These are phyloP conservation scores for Arthrobotrys megalospora DNA, from an alignment of 2,329 filamentous ascomycete species.

Conservation along the genomic window DNA sequence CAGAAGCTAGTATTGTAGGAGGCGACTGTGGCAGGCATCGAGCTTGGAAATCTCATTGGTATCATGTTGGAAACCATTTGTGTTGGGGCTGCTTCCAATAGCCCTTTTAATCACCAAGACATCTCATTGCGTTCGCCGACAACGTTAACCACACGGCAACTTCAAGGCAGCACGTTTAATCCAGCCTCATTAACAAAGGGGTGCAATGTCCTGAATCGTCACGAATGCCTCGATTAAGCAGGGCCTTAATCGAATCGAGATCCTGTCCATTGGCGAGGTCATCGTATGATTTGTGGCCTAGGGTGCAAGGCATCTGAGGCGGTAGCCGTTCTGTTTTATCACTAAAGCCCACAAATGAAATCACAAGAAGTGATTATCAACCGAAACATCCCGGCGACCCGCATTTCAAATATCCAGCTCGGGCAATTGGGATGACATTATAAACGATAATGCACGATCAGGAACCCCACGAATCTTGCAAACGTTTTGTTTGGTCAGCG, in stretches of 20 bases:
- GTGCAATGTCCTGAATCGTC: conserved; percentile 45
- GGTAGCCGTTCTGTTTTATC: conserved; percentile 32
- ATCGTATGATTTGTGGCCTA: conserved; percentile 39
- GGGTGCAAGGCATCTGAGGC: conserved; percentile 48
- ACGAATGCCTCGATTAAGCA: conserved; percentile 46
- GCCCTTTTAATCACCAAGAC: conserved; percentile 31
- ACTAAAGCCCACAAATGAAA: conserved; percentile 45
- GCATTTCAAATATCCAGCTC: conserved; percentile 40
- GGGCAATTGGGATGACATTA: conserved; percentile 50
- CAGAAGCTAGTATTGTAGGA: conserved; percentile 15
- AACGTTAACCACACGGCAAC: conserved; percentile 14
- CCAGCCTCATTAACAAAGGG: conserved; percentile 33
- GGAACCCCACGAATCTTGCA: conserved; percentile 50
- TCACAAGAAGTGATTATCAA: conserved; percentile 54
- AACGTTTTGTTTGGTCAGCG: conserved; percentile 41
- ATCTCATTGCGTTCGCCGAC: conserved; percentile 46
- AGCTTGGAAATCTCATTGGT: background rate
- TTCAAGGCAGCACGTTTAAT: conserved; percentile 43
- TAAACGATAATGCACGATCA: conserved; percentile 54
- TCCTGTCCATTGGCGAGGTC: conserved; percentile 9
- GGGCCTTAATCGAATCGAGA: conserved; percentile 39
- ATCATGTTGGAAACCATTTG: conserved; percentile 4
- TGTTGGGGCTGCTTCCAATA: conserved; percentile 40
- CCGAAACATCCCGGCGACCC: conserved; percentile 57
- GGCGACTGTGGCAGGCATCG: conserved; percentile 31